Base-by-base conservation (phyloP, 2,329 filamentous ascomycete species). In the Coniella lustricola region DNA sequence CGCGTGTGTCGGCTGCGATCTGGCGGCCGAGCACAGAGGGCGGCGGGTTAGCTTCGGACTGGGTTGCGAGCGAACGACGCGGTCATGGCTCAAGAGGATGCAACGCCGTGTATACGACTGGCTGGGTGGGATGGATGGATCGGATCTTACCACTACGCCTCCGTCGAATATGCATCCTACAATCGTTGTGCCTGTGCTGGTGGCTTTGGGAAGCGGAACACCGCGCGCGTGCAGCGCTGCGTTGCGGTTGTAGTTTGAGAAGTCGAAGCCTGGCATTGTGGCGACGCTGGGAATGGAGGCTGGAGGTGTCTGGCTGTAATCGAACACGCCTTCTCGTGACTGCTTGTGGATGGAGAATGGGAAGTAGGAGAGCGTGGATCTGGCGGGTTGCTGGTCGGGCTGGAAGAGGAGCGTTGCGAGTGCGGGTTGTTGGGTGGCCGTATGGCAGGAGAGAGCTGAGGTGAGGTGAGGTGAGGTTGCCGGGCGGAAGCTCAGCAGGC, bases 241-340 rank as follows among this genome's bases (percentile, higher is more conserved):
- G 81, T 98, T 98, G 76, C 93, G 89, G 81, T 95, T 95, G 82
- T 97, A 93, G 79, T 98, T 98, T 70, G 90, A 94, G 79, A 98
- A 98, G 75, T 97, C 90, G 79, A 96, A 95, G 74, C 90, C 90
- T 62, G 87, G 84, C 93, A 98, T 98, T 62, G 64, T 84, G 71
- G 53, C 34, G 42, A 34, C 37, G 17, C 37, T 20, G 33, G 38
- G 17, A n/a, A 34, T 16, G 17, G 13, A 22, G 22, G 38, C 21
- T 46, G 46, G 20, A 31, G 22, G 32, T 21, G 38, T 44, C 21
- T 13, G 8, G 25, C 47, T 41, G 14, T 32, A 37, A 18, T n/a
- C 17, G 14, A 17, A 35, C 10, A 25, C 25, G 5, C 10, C 29
- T 22, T 10, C 32, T 10, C 32, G 5, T 21, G 7, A 13, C 33